These are phyloP conservation scores for Moniliophthora roreri DNA, from an alignment of 1,284 basidiomycete species.

Conservation along the genomic window DNA sequence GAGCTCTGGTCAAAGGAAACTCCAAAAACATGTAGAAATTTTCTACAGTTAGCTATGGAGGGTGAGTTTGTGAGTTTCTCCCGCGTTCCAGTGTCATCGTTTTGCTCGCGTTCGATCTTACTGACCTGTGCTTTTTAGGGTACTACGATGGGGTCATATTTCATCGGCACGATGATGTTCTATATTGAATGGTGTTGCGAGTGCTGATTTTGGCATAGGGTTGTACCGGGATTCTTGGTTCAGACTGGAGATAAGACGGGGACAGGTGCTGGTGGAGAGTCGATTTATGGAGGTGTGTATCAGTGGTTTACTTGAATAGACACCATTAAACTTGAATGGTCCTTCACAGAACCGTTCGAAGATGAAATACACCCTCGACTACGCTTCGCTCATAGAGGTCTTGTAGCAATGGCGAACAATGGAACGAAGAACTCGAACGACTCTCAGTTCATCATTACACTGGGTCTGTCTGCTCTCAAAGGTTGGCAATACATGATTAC, in stretches of 20 bases:
- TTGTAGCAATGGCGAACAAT: conserved; percentile 94
- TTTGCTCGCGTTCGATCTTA: conserved; percentile 3
- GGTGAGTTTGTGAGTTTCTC: conserved; percentile 39
- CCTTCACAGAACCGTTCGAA: conserved; percentile 73
- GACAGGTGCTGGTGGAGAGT: conserved; percentile 89
- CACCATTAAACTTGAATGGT: not conserved
- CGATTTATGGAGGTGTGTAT: conserved; percentile 80
- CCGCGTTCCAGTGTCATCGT: conserved; percentile 11
- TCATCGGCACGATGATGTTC: conserved; percentile 63
- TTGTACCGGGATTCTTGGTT: conserved; percentile 87
- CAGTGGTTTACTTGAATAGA: not conserved
- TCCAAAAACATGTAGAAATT: conserved; percentile 92
- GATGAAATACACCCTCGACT: conserved; percentile 94
- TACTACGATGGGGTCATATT: conserved; percentile 97
- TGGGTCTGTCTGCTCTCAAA: conserved; percentile 51
- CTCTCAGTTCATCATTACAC: conserved; percentile 90
- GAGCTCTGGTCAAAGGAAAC: conserved; percentile 97
- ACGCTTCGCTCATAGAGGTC: conserved; percentile 80
- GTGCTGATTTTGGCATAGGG: conserved; percentile 33
- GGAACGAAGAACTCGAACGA: conserved; percentile 84
- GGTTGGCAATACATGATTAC: not conserved
- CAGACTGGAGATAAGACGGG: conserved; percentile 96
- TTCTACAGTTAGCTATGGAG: conserved; percentile 88
- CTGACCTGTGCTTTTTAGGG: conserved; percentile 45
- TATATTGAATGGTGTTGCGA: conserved; percentile 2